Base-by-base conservation (phyloP, 2,329 filamentous ascomycete genomes). In the Ploettnerulaceae sp. region DNA sequence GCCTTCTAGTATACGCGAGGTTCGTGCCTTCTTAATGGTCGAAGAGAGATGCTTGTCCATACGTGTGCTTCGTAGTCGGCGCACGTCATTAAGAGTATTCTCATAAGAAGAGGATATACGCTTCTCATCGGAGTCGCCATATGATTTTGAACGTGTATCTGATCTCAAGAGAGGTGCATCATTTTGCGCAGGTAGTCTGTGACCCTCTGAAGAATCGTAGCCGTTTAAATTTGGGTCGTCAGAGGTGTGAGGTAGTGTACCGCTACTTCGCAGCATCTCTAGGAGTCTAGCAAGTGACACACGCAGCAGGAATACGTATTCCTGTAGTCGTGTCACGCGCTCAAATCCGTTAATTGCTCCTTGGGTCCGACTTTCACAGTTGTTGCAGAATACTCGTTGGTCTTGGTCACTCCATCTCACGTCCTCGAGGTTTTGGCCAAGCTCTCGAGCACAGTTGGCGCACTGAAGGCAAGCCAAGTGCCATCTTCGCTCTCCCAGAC, bases 41-140 rank as follows among this genome's bases (percentile, higher is more conserved):
- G 89, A 94, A 26, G 91, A 97, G 33, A 98, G 71, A 60, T 95
- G 89, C 62, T 94, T 91, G 62, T 98, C 91, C 63, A 97, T 84
- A 22, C 93, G 83, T 17, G 91, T 97, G 52, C 93, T 97, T 55
- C 91, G 82, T 49, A 98, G 70, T 52, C 93, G 80, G 60, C 89
- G 84, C 63, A 98, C 93, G 67, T 98, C 93, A 56, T 93, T 94
- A 57, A 98, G 82, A 36, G 91, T 95, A 69, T 90, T 94, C 70
- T 97, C 91, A 64, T 97, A 93, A 21, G 86, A 89, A 41, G 86
- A 88, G 55, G 81, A 77, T 50, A 76, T 75, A 49, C 80, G 76
- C 24, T 71, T 71, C 40, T 83, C 81, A 45, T 69, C 71, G 48
- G 74, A 67, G 52, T 79, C 77, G 18, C 81, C 79, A 63, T 84